Conservation (phyloP, 495 filamentous ascomycete species). For the Xylaria acuta region DNA sequence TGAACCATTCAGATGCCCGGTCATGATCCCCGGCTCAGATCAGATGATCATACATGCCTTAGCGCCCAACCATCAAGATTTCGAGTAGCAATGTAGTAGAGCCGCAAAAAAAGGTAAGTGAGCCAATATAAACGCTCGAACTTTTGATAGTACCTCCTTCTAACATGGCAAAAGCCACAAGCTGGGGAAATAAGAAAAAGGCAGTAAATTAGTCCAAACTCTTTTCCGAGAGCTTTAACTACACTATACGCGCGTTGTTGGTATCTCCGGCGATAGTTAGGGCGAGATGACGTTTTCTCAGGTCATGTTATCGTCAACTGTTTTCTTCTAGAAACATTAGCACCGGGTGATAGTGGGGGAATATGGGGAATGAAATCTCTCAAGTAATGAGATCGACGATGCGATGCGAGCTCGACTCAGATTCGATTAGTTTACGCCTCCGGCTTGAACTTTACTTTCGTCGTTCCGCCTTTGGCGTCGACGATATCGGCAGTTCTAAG, state of each 20-base stretch:
- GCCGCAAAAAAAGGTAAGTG: background rate
- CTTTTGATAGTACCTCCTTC: background rate
- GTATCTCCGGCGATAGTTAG: background rate
- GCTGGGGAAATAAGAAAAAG: background rate
- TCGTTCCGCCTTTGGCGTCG: background rate
- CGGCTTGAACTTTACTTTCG: conserved; percentile 9
- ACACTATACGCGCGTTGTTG: background rate
- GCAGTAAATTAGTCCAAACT: background rate
- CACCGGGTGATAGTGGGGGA: conserved; percentile 10
- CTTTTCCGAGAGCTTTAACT: background rate
- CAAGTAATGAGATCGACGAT: conserved; percentile 22
- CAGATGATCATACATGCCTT: conserved; percentile 23
- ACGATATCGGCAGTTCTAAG: background rate
- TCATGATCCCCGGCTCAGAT: conserved; percentile 17
- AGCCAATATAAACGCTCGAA: background rate
- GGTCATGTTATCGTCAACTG: conserved; percentile 16
- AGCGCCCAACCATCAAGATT: conserved; percentile 4
- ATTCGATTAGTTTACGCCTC: conserved; percentile 20
- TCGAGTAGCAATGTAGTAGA: background rate
- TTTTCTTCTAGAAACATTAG: conserved; percentile 1
- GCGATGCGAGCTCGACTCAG: conserved; percentile 21
- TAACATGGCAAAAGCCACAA: background rate
- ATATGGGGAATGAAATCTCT: conserved; percentile 6
- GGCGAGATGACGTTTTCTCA: conserved; percentile 10
- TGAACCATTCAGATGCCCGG: background rate